Percentiles rank a stretch among this genome's conserved stretches.
Evolutionary conservation across 2,329 filamentous ascomycete genomes (phyloP).

Genomic region (Aurifilum marmelostoma): DNA sequence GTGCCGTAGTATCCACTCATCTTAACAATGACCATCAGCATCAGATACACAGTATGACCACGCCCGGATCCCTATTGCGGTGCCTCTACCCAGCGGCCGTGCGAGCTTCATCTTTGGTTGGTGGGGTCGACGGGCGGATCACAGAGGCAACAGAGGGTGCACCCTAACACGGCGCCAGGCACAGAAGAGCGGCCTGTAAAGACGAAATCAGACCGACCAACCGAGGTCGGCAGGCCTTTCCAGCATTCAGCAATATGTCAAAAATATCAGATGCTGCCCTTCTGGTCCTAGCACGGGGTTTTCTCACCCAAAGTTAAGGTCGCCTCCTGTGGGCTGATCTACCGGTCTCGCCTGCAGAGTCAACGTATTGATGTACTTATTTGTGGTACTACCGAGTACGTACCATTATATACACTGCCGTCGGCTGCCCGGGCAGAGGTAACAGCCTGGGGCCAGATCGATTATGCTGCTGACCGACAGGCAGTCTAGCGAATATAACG

Average conservation of each 20-base stretch:
- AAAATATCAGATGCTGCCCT: not conserved
- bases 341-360: not conserved
- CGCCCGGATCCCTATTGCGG: not conserved
- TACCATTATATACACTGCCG: no score
- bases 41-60: not conserved
- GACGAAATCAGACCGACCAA: not conserved
- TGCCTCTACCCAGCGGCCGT: not conserved
- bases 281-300: not conserved
- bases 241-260: not conserved
- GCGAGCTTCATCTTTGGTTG: not conserved
- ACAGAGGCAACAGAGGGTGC: not conserved
- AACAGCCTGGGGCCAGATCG: not conserved
- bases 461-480: slow-evolving; percentile 1
- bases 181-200: not conserved
- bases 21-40: not conserved
- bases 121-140: not conserved
- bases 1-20: not conserved
- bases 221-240: not conserved
- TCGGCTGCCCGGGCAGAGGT: not conserved
- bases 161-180: not conserved
- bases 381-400: no score
- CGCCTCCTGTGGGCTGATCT: not conserved
- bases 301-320: no score
- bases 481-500: not conserved
- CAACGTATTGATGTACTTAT: no score